phyloP scores from a whole-genome alignment of 1,139 yeast species.

The Lipomyces yarrowii region DNA sequence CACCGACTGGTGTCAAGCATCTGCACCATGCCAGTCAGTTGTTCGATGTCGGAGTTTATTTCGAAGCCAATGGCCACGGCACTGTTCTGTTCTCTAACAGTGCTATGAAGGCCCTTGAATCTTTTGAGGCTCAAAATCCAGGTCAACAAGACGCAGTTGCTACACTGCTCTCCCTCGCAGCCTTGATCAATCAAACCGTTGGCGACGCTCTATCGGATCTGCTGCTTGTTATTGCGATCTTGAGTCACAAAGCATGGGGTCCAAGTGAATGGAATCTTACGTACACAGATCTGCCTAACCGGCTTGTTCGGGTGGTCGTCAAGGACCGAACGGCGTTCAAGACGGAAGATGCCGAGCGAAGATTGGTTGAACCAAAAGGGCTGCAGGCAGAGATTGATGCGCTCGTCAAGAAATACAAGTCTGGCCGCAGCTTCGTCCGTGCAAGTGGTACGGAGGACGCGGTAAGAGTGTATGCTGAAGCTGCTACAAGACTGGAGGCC shows the following conservation, averaged over 20 bases:
- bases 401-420: conserved; percentile 56
- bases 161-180: conserved; percentile 59
- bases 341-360: conserved; percentile 86
- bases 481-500: conserved; percentile 57
- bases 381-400: conserved; percentile 74
- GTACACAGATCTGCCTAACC: conserved; percentile 85
- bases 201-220: conserved; percentile 96
- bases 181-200: conserved; percentile 89
- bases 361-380: conserved; percentile 73
- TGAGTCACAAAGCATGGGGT: conserved; percentile 56
- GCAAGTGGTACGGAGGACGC: conserved; percentile 99
- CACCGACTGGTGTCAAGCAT: conserved; percentile 96
- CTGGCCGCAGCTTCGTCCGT: conserved; percentile 88
- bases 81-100: conserved; percentile 79
- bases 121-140: conserved; percentile 42
- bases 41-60: conserved; percentile 89
- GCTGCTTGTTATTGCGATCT: conserved; percentile 69
- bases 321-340: conserved; percentile 76
- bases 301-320: conserved; percentile 77
- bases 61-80: conserved; percentile 99
- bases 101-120: conserved; percentile 49
- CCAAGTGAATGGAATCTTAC: conserved; percentile 76
- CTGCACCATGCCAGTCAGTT: conserved; percentile 84
- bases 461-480: conserved; percentile 94
- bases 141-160: conserved; percentile 51